Conservation (phyloP, 495 filamentous ascomycete genomes). For the Tetracladium marchalianum region DNA sequence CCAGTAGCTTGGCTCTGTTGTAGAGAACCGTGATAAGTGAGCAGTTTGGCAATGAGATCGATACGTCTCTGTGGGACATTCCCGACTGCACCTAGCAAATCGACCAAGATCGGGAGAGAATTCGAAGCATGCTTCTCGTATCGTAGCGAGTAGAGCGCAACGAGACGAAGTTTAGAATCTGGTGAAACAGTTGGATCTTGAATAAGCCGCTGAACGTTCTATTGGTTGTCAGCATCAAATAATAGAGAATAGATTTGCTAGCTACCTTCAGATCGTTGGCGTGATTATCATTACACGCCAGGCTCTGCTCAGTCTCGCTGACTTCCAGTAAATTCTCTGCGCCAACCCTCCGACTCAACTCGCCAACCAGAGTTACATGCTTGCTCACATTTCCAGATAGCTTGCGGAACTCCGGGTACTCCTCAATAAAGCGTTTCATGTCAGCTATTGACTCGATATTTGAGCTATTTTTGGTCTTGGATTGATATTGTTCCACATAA, state of each 20-base stretch:
- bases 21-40: conserved; percentile 74
- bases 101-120: conserved; percentile 69
- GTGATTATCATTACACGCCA: conserved; percentile 96
- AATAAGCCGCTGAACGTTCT: conserved; percentile 81
- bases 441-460: conserved; percentile 95
- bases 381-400: conserved; percentile 97
- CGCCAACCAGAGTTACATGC: conserved; percentile 90
- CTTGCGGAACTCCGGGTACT: conserved; percentile 95
- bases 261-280: conserved; percentile 70
- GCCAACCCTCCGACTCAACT: conserved; percentile 78
- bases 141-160: conserved; percentile 85
- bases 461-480: conserved; percentile 82
- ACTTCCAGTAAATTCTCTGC: conserved; percentile 81
- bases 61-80: conserved; percentile 63
- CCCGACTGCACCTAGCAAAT: conserved; percentile 70
- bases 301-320: conserved; percentile 91
- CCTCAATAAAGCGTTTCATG: conserved; percentile 99
- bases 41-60: conserved; percentile 63
- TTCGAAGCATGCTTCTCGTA: conserved; percentile 80
- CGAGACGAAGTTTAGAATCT: conserved; percentile 75
- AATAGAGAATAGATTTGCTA: background rate
- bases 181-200: conserved; percentile 61
- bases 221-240: conserved; percentile 12
- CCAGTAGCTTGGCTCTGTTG: conserved; percentile 59
- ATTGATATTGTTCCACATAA: conserved; percentile 95